Evolutionary conservation across 1,139 yeast genomes (phyloP).

Genomic region (Kurtzmaniella natalensis): DNA sequence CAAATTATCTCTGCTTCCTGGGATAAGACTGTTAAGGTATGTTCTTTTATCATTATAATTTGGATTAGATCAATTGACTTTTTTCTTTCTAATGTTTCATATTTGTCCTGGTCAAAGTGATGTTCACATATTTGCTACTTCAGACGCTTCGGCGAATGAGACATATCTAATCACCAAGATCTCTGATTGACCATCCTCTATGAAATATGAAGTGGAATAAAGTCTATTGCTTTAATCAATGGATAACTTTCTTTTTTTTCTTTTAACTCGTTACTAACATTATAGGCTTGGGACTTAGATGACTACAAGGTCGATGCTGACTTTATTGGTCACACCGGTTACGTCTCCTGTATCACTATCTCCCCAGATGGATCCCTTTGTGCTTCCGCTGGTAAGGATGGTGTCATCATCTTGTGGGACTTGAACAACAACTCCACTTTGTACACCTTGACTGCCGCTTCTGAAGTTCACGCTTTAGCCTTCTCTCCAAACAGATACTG

Average conservation of each 20-base stretch:
- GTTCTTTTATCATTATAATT: no score
- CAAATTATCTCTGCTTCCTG: constrained; percentile 97
- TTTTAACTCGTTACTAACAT: constrained; percentile 19
- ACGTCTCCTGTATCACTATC: constrained; percentile 95
- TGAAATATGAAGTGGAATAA: neutral
- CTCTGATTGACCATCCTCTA: constrained; percentile 59
- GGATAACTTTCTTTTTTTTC: neutral
- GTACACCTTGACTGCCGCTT: constrained; percentile 93
- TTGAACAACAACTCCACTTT: constrained; percentile 82
- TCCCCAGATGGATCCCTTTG: constrained; percentile 99
- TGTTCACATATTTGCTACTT: constrained; percentile 97
- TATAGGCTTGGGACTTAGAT: constrained; percentile 90
- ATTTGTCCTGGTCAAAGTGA: constrained; percentile 33
- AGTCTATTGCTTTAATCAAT: constrained; percentile 18
- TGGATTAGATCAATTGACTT: no score
- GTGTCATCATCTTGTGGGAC: constrained; percentile 98
- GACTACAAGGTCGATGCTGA: constrained; percentile 90
- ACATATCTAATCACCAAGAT: constrained; percentile 96
- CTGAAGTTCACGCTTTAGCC: constrained; percentile 97
- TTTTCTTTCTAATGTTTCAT: no score
- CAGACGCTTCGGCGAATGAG: constrained; percentile 95
- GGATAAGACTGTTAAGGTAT: constrained; percentile 99
- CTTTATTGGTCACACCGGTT: constrained; percentile 99
- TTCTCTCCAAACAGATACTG: constrained; percentile 99
- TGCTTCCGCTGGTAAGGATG: constrained; percentile 99